Evolutionary conservation across 805 yeast genomes (phyloP), one percentile per base, ranked within the genome.

Genomic region (Candida xiaguanensis): DNA sequence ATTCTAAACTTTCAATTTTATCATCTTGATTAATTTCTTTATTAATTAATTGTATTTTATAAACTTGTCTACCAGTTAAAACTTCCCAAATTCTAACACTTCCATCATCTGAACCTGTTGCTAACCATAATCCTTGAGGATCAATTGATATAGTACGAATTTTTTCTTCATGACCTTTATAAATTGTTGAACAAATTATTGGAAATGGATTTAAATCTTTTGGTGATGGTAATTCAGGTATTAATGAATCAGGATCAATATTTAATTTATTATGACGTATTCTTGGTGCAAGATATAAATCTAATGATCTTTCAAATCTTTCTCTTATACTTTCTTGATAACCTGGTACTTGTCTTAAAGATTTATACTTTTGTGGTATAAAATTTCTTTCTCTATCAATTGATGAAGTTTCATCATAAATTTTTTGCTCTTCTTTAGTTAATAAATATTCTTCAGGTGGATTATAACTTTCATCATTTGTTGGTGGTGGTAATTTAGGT

Each of bases 41-140:
- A 39, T 75, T 77, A 15, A 76, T 56, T 15, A 79, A 52, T 41
- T 66, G 64, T n/a, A 76, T 68, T 44, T 78, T 77, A 73, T 78
- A 86, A 37, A 91, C 86, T 69, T 91, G 95, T 64, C 99, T 81
- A 34, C 99, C 99, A 4, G 97, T 87, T 43, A 89, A 67, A 14
- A 89, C 82, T 67, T 93, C 99, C 98, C 99, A 93, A n/a, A 93
- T 75, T 51, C 96, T 77, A 5, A 93, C 90, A 13, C 90, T 77
- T 40, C 98, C 98, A 59, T 93, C 99, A 59, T 93, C 98, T 13
- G 95, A 85, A 42, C 97, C 99, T 3, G 99, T 93, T 15, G 99
- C 99, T 41, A 93, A 70, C 93, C 96, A 93, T 51, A 84, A 72
- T 4, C 99, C 99, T 23, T 80, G 72, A 36, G 96, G 95, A 58